phyloP scores from a whole-genome alignment of 306 rosid species.

The Trifolium subterraneum region DNA sequence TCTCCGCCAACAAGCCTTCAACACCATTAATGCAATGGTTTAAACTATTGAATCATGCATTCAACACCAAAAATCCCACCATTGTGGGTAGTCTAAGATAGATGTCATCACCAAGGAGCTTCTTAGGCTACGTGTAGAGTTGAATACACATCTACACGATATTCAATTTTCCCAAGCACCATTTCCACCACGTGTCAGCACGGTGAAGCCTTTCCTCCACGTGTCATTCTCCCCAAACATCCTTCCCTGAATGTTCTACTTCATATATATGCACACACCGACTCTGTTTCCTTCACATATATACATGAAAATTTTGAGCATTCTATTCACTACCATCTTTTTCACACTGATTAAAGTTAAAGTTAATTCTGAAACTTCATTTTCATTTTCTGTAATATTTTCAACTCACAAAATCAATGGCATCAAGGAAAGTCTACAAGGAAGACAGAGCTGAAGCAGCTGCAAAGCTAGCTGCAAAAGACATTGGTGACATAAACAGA shows the following conservation, averaged over 20 bases:
- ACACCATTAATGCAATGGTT: no score
- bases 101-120: constrained; percentile 34
- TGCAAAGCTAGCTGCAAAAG: constrained; percentile 62
- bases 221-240: constrained; percentile 18
- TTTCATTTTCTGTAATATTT: background rate
- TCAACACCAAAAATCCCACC: no score
- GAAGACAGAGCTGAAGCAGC: constrained; percentile 74
- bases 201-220: background rate
- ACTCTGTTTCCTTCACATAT: background rate
- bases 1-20: no score
- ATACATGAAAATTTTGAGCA: no score
- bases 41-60: no score
- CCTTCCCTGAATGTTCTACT: background rate
- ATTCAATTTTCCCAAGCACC: background rate
- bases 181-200: constrained; percentile 37
- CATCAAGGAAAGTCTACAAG: constrained; percentile 63
- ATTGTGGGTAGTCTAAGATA: no score
- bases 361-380: background rate
- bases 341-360: no score
- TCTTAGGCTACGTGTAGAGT: constrained; percentile 33
- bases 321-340: no score
- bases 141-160: background rate
- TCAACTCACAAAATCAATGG: constrained; percentile 46
- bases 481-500: constrained; percentile 57
- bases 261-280: background rate